Evolutionary conservation across 2,329 filamentous ascomycete genomes (phyloP).

Genomic region (Apiospora koreana): DNA sequence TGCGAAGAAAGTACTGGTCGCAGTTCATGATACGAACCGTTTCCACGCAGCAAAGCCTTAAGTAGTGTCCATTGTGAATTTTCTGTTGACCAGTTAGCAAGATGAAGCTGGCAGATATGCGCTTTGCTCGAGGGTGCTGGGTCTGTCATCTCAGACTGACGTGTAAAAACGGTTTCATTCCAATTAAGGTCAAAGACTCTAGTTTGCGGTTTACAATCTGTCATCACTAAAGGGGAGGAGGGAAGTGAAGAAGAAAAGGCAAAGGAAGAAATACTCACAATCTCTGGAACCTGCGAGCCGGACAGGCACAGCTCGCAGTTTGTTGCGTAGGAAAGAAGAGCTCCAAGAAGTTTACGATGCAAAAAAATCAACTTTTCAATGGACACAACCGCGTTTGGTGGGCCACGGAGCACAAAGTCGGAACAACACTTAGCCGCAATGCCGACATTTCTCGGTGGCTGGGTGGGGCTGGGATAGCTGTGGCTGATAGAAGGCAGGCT

Average conservation of each 20-base stretch:
- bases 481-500: background rate
- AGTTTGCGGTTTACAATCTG: slow-evolving; percentile 75
- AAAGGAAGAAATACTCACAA: slow-evolving; percentile 3
- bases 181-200: slow-evolving; percentile 89
- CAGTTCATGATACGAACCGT: background rate
- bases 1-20: no score
- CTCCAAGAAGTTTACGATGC: slow-evolving; percentile 6
- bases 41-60: no score
- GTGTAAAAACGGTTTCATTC: slow-evolving; percentile 89
- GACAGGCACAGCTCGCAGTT: background rate
- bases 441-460: background rate
- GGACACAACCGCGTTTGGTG: slow-evolving; percentile 6
- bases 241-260: background rate
- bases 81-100: slow-evolving; percentile 14
- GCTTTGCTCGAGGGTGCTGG: background rate
- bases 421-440: slow-evolving; percentile 6
- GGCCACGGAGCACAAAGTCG: slow-evolving; percentile 16
- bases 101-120: background rate
- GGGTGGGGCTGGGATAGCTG: background rate
- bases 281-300: background rate
- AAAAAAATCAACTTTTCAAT: slow-evolving; percentile 21
- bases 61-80: background rate
- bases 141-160: slow-evolving; percentile 77
- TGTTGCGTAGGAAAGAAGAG: slow-evolving; percentile 10
- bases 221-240: slow-evolving; percentile 66